Base-by-base conservation (phyloP, 2,329 filamentous ascomycete genomes). In the Trichoderma endophyticum region DNA sequence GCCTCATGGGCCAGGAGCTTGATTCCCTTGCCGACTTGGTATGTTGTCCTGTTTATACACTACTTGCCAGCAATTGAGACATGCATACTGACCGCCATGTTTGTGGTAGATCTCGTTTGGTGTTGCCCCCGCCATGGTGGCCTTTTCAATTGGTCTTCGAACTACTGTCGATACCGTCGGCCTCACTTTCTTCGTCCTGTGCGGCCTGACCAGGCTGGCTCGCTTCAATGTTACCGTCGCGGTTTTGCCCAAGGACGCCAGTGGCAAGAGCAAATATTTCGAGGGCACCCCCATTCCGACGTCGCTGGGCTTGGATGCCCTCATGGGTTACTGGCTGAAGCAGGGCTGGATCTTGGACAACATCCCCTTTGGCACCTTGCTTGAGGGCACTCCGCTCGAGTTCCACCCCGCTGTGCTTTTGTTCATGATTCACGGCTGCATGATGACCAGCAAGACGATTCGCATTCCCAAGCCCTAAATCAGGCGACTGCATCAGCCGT, bases 261-360 rank as follows among this genome's bases (percentile, higher is more conserved):
- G 88, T 0, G 96, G 96, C 76, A 99, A 99, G 85, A 94, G 93
- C 73, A 89, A 92, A 79, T 99, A 97, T 84, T 99, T 99, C 77
- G 96, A 99, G 84, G 96, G 96, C 77, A 97, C 95, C 0, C 96
- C 96, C 1, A 98, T 98, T 78, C 96, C 96, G 1, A 98, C 94
- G 3, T 95, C 93, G 28, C 85, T 98, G 28, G 91, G 87, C 2
- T 90, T 97, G 76, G 94, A 93, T 74, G 89, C 87, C 15, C 78
- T 97, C 72, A 97, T 98, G 93, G 93, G 92, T 34, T 97, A 92
- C 83, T 98, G 94, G 92, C 89, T 97, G 34, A 90, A 87, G 71
- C 87, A 93, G 76, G 92, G 92, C 74, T 95, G 93, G 93, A 87
- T 95, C 60, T 86, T 93, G 73, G 90, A 93, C 28, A 85, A 90